phyloP scores from a whole-genome alignment of 179 eudicot species.

The Silene vulgaris region DNA sequence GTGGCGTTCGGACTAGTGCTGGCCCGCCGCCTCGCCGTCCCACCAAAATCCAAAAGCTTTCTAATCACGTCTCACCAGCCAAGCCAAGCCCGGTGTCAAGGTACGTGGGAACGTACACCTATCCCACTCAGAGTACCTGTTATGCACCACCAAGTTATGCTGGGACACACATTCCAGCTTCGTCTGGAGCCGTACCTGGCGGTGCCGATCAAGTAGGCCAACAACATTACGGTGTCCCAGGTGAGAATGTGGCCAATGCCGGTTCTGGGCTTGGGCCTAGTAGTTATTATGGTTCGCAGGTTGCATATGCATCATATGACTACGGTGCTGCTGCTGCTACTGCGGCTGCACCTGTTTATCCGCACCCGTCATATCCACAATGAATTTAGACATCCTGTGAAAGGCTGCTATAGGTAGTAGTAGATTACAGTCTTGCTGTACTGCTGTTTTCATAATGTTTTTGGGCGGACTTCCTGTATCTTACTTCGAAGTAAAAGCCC shows the following conservation, averaged over 20 bases:
- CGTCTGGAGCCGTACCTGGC: background rate
- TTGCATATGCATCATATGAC: conserved; percentile 30
- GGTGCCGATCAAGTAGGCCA: conserved; percentile 15
- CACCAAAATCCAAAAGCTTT: conserved; percentile 32
- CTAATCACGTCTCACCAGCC: conserved; percentile 22
- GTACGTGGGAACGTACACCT: conserved; percentile 30
- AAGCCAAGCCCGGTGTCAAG: conserved; percentile 33
- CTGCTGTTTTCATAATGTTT: no score
- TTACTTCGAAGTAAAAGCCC: background rate
- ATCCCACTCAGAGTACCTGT: conserved; percentile 22
- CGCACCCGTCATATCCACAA: conserved; percentile 16
- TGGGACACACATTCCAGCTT: conserved; percentile 26
- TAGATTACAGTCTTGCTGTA: no score
- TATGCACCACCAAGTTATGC: conserved; percentile 28
- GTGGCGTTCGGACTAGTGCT: conserved; percentile 18
- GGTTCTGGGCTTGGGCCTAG: conserved; percentile 20
- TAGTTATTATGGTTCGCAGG: no score
- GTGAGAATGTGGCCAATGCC: conserved; percentile 17
- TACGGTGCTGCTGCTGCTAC: conserved; percentile 28
- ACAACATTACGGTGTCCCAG: conserved; percentile 27
- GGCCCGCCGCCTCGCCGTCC: conserved; percentile 35
- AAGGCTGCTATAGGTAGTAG: background rate
- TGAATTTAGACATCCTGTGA: background rate
- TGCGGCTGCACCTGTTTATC: conserved; percentile 14
- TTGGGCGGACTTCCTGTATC: background rate